Percentiles rank a stretch among this genome's conserved stretches.
These are phyloP conservation scores for Candida sp. DNA, from an alignment of 1,139 yeast species.

Conservation along the genomic window DNA sequence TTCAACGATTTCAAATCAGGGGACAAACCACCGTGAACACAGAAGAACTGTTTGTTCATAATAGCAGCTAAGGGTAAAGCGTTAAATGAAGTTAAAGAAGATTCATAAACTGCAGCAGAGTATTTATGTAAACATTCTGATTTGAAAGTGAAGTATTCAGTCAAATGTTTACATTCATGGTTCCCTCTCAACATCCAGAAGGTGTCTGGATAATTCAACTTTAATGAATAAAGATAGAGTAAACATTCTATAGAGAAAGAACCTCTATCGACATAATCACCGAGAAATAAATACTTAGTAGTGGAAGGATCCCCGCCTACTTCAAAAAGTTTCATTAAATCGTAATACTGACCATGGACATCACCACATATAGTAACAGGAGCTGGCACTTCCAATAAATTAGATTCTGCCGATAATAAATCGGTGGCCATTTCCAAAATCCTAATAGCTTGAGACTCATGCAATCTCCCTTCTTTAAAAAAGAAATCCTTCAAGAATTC, in stretches of 20 bases:
- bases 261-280: slow-evolving; percentile 97
- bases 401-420: slow-evolving; percentile 71
- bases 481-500: slow-evolving; percentile 74
- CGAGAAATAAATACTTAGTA: slow-evolving; percentile 81
- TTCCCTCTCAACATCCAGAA: slow-evolving; percentile 90
- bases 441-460: slow-evolving; percentile 65
- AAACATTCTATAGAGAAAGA: slow-evolving; percentile 89
- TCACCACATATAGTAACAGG: slow-evolving; percentile 98
- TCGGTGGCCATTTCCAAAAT: slow-evolving; percentile 70
- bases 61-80: slow-evolving; percentile 91
- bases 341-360: slow-evolving; percentile 93
- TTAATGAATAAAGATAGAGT: slow-evolving; percentile 74
- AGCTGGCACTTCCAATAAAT: slow-evolving; percentile 76
- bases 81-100: slow-evolving; percentile 77
- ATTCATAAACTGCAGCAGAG: slow-evolving; percentile 63
- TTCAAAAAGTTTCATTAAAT: slow-evolving; percentile 86
- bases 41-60: slow-evolving; percentile 92
- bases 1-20: slow-evolving; percentile 75
- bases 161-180: slow-evolving; percentile 92
- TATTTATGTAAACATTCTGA: slow-evolving; percentile 90
- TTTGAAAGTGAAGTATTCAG: slow-evolving; percentile 92
- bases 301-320: slow-evolving; percentile 87
- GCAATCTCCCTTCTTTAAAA: slow-evolving; percentile 74
- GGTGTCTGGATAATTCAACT: slow-evolving; percentile 71
- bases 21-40: slow-evolving; percentile 97